These are phyloP conservation scores for Aspergillus sp. DNA, from an alignment of 2,329 filamentous ascomycete genomes.

Conservation along the genomic window DNA sequence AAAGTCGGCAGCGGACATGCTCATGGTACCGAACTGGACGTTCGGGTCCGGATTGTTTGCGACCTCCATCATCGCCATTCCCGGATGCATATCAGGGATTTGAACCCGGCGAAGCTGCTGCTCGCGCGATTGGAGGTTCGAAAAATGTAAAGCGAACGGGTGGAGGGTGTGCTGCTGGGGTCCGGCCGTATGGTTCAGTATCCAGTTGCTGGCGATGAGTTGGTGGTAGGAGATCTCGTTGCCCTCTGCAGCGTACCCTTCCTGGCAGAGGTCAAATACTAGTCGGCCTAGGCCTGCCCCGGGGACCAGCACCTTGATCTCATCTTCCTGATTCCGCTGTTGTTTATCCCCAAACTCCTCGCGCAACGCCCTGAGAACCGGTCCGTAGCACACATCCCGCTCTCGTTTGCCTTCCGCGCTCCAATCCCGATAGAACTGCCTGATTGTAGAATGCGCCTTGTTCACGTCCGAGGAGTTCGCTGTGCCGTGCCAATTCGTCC, in stretches of 20 bases:
- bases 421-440: conserved; percentile 96
- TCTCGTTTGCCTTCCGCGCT: conserved; percentile 68
- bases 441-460: conserved; percentile 84
- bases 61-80: conserved; percentile 44
- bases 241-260: conserved; percentile 71
- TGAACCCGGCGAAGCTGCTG: conserved; percentile 68
- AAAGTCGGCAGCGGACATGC: conserved; percentile 91
- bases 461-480: conserved; percentile 72
- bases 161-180: conserved; percentile 65
- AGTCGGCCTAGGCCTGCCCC: conserved; percentile 83
- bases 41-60: conserved; percentile 19
- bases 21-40: conserved; percentile 59
- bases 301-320: conserved; percentile 69
- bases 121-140: conserved; percentile 66
- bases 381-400: conserved; percentile 68
- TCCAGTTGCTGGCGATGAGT: conserved; percentile 69
- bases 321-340: conserved; percentile 33
- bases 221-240: conserved; percentile 98
- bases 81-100: conserved; percentile 76
- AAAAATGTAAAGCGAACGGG: conserved; percentile 83
- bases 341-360: conserved; percentile 34
- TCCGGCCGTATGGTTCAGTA: conserved; percentile 47
- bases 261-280: conserved; percentile 74
- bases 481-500: conserved; percentile 59
- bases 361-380: conserved; percentile 61